Conservation (phyloP, 495 filamentous ascomycete genomes). For the Penicillium riverlandense region DNA sequence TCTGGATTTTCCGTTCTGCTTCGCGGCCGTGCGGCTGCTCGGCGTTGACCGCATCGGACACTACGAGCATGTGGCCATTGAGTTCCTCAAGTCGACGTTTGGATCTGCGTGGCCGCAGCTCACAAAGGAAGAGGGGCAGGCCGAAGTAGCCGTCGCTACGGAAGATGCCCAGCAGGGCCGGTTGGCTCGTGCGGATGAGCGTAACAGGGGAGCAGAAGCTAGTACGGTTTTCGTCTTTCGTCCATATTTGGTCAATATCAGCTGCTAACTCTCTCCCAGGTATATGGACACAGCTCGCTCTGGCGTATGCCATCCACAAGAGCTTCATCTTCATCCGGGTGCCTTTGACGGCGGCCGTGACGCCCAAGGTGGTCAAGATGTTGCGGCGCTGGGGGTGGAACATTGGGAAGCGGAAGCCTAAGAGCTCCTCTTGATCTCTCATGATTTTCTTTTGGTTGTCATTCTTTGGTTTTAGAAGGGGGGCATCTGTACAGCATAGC, state of each 20-base stretch:
- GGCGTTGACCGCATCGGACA: slow-evolving; percentile 79
- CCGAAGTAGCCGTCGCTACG: neutral
- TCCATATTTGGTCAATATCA: neutral
- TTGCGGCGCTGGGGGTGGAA: slow-evolving; percentile 79
- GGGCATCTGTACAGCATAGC: slow-evolving; percentile 21
- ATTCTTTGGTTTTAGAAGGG: neutral
- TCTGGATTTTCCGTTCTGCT: slow-evolving; percentile 93
- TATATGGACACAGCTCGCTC: slow-evolving; percentile 80
- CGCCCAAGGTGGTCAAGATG: slow-evolving; percentile 84
- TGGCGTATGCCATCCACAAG: slow-evolving; percentile 97
- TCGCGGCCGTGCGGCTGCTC: slow-evolving; percentile 71
- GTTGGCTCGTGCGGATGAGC: slow-evolving; percentile 23
- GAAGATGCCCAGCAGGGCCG: slow-evolving; percentile 4
- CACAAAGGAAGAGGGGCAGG: slow-evolving; percentile 8
- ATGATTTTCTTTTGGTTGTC: neutral
- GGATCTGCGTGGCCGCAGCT: slow-evolving; percentile 20
- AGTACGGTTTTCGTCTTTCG: slow-evolving; percentile 36
- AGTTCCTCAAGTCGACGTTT: slow-evolving; percentile 24
- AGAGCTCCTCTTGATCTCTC: slow-evolving; percentile 18
- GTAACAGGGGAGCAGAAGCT: slow-evolving; percentile 33
- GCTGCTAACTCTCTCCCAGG: slow-evolving; percentile 30
- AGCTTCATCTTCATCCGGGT: slow-evolving; percentile 94
- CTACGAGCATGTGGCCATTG: slow-evolving; percentile 43
- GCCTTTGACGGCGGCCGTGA: slow-evolving; percentile 80
- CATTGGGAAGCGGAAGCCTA: slow-evolving; percentile 56